phyloP scores from a whole-genome alignment of 345 rosid genomes.

The Camelina hispida region DNA sequence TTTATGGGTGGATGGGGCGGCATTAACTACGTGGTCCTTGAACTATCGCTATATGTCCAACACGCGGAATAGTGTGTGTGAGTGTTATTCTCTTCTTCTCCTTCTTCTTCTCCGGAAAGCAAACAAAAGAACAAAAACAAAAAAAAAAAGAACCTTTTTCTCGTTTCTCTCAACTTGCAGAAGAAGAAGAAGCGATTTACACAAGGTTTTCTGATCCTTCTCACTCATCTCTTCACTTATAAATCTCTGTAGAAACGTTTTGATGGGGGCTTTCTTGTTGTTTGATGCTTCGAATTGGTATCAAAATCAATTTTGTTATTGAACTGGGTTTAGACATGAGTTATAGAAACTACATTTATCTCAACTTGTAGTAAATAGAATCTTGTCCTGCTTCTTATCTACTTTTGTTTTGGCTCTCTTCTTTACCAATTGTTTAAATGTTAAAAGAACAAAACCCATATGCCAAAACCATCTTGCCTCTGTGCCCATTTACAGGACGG shows the following conservation, averaged over 20 bases:
- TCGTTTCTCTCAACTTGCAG: conserved; percentile 24
- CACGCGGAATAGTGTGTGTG: conserved; percentile 41
- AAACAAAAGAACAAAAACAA: background rate
- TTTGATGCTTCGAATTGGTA: conserved; percentile 21
- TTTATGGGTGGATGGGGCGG: conserved; percentile 42
- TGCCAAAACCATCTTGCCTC: conserved; percentile 1
- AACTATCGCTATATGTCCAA: conserved; percentile 22
- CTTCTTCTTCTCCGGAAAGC: conserved; percentile 5
- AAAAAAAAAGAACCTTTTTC: background rate
- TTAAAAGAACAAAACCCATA: conserved; percentile 2
- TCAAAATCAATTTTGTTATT: background rate
- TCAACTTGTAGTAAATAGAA: background rate
- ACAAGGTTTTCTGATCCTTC: conserved; percentile 27
- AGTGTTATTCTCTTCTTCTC: background rate
- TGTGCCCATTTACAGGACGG: conserved; percentile 25
- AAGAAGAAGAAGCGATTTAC: conserved; percentile 15
- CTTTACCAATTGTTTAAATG: conserved; percentile 10
- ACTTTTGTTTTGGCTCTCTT: background rate
- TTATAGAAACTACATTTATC: background rate
- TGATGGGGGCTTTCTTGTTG: background rate
- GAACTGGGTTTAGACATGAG: background rate
- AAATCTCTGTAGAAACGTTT: background rate
- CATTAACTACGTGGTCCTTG: conserved; percentile 45
- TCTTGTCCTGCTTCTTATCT: background rate
- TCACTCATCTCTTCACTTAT: background rate